Evolutionary conservation across 257 asterid species (phyloP).

Genomic region (Nicotiana knightiana): DNA sequence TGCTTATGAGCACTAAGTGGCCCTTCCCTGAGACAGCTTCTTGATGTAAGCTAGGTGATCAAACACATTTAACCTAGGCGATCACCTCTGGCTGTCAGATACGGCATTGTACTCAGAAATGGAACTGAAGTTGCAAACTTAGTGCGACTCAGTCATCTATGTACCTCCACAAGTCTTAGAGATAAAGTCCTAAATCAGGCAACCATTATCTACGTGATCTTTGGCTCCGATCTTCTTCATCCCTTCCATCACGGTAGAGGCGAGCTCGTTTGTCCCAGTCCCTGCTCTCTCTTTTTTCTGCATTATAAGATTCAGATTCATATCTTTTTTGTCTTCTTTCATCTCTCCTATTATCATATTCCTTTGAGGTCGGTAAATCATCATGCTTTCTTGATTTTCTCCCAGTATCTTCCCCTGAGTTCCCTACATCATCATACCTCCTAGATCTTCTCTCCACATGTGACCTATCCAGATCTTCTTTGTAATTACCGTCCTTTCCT

Average conservation of each 20-base stretch:
- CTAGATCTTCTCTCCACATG: constrained; percentile 30
- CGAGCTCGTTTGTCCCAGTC: constrained; percentile 23
- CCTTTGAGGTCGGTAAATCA: constrained; percentile 22
- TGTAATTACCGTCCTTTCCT: constrained; percentile 19
- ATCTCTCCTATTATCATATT: constrained; percentile 37
- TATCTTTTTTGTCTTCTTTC: constrained; percentile 37
- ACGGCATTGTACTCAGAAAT: neutral
- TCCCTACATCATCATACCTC: constrained; percentile 24
- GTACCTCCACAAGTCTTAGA: neutral
- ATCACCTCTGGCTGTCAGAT: neutral
- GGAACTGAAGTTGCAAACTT: constrained; percentile 2
- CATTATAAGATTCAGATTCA: constrained; percentile 30
- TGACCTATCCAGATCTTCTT: constrained; percentile 23
- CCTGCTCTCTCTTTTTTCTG: constrained; percentile 37
- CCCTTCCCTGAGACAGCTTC: neutral
- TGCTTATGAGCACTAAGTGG: neutral
- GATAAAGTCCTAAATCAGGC: neutral
- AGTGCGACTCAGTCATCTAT: neutral
- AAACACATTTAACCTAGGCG: neutral
- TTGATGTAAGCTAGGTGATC: neutral
- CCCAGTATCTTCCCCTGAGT: constrained; percentile 31
- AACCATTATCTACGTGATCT: neutral
- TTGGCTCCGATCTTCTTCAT: constrained; percentile 8
- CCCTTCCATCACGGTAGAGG: neutral
- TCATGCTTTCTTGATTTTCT: constrained; percentile 35